phyloP scores from a whole-genome alignment of 257 asterid genomes.

The Ballota nigra region DNA sequence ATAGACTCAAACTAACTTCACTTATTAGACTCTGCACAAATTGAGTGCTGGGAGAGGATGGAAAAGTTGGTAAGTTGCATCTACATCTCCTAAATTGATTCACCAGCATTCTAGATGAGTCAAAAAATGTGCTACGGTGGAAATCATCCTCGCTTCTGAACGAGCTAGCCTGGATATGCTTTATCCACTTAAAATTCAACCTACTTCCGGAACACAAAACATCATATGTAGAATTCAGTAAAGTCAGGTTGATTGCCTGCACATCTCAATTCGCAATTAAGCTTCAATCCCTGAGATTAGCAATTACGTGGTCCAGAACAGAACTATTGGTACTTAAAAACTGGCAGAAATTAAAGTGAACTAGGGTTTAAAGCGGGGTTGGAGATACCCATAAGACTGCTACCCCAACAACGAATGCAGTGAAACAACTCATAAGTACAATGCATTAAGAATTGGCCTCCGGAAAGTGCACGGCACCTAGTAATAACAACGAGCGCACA shows the following conservation, averaged over 20 bases:
- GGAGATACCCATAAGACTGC: neutral
- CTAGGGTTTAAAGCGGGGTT: neutral
- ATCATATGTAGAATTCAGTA: neutral
- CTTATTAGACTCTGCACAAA: neutral
- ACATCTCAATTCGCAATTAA: neutral
- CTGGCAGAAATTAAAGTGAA: neutral
- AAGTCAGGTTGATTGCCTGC: neutral
- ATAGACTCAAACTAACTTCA: neutral
- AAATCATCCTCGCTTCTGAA: slow-evolving; percentile 2
- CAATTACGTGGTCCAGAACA: neutral
- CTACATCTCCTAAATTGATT: neutral
- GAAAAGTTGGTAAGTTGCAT: neutral
- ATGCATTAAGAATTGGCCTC: slow-evolving; percentile 11
- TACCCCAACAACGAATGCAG: neutral
- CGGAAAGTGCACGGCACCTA: neutral
- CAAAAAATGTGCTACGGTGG: neutral
- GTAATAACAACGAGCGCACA: neutral
- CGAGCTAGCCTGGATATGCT: neutral
- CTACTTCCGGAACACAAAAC: neutral
- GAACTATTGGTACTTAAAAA: neutral
- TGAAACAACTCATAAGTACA: slow-evolving; percentile 11
- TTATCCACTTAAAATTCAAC: slow-evolving; percentile 10
- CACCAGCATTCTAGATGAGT: neutral
- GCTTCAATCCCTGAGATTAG: neutral
- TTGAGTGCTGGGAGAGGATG: neutral